phyloP scores from a whole-genome alignment of 2,329 filamentous ascomycete species.

The Xylogone sp. region DNA sequence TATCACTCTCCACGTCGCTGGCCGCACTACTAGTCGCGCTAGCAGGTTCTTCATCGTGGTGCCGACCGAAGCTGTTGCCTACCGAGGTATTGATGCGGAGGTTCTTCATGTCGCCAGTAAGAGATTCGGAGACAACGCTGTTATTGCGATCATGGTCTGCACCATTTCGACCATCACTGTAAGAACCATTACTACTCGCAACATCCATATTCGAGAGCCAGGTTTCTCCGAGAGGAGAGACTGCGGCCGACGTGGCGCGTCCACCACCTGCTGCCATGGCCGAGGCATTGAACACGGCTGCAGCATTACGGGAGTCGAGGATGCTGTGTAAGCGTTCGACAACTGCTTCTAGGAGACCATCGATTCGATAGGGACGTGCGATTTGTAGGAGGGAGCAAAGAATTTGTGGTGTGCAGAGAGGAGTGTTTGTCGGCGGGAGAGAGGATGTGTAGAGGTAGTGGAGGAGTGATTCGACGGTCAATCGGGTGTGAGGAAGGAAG shows the following conservation, averaged over 20 bases:
- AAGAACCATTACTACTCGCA: conserved; percentile 24
- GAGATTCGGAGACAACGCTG: conserved; percentile 8
- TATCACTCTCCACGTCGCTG: conserved; percentile 23
- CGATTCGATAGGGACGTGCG: conserved; percentile 86
- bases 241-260: conserved; percentile 62
- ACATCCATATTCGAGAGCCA: conserved; percentile 46
- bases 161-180: conserved; percentile 32
- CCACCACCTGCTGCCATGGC: conserved; percentile 97
- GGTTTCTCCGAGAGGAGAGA: conserved; percentile 43
- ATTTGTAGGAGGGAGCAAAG: conserved; percentile 93
- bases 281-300: conserved; percentile 95
- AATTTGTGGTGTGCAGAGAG: conserved; percentile 89
- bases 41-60: conserved; percentile 29
- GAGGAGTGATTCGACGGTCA: conserved; percentile 85
- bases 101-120: conserved; percentile 23
- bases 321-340: conserved; percentile 87
- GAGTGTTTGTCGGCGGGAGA: conserved; percentile 70
- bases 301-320: conserved; percentile 89
- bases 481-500: conserved; percentile 87
- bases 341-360: conserved; percentile 87
- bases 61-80: conserved; percentile 30
- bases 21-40: conserved; percentile 23
- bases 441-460: conserved; percentile 93
- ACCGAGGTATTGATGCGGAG: conserved; percentile 49
- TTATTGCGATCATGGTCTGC: conserved; percentile 10